Base-by-base conservation (phyloP, 2,329 filamentous ascomycete genomes). In the Arthrobotrys musiformis region DNA sequence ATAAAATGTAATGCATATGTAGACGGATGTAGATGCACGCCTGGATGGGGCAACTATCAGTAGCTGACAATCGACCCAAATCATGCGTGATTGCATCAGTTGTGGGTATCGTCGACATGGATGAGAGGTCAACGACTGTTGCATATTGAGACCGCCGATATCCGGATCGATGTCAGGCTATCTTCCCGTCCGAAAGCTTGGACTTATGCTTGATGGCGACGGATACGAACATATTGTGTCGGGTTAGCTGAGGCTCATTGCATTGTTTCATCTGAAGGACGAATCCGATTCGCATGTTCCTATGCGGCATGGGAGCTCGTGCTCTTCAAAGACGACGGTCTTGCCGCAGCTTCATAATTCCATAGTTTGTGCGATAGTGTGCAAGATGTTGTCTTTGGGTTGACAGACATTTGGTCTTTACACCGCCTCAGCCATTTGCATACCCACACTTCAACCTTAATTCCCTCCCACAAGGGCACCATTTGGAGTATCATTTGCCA, bases 261-360 rank as follows among this genome's bases (percentile, higher is more conserved):
- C 26, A 66, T 67, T 73, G 69, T 67, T 73, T 73, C 69, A 67
- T 73, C 50, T 24, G 42, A 50, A 30, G 58, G 54, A 19, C 68
- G 37, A 64, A 72, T 72, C 48, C 58, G 58, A 72, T 52, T 58
- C 40, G 58, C 66, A 70, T 67, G 60, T 56, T 52, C 33, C 60
- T 70, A 40, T 70, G 66, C 72, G 64, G 64, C 61, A 67, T 42
- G 46, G 26, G 40, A 52, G 58, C 48, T 48, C 48, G 24, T 28
- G 24, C 37, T 46, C n/a, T n/a, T n/a, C 17, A 48, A 72, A 64
- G 44, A 44, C 24, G 48, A 28, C 52, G 44, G 33, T 56, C 62
- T 46, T 70, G 67, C 67, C 67, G 56, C 67, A 62, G 40, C n/a
- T 42, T 42, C 40, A 40, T 54, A 44, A 42, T 17, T 17, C 15